Evolutionary conservation across 176 grass and related monocot genomes (phyloP).

Genomic region (Urochloa ruziziensis): DNA sequence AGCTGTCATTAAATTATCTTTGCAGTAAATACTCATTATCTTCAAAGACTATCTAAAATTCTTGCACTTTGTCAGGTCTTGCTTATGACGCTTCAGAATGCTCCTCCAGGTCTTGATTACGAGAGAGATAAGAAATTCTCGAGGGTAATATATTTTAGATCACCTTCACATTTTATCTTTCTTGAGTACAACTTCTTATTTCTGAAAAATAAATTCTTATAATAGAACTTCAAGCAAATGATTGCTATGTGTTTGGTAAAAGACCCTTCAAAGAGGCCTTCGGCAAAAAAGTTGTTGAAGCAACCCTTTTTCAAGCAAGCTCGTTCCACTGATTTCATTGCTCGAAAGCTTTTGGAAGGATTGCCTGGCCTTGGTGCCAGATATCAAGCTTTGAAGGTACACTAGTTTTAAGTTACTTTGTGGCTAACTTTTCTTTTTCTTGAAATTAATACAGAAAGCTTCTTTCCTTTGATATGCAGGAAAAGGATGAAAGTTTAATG

Average conservation of each 20-base stretch:
- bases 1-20: neutral
- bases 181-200: slow-evolving; percentile 12
- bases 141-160: slow-evolving; percentile 56
- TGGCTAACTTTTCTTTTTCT: slow-evolving; percentile 12
- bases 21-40: neutral
- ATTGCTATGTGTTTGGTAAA: slow-evolving; percentile 93
- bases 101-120: slow-evolving; percentile 84
- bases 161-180: neutral
- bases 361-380: slow-evolving; percentile 76
- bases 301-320: slow-evolving; percentile 98
- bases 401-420: slow-evolving; percentile 30
- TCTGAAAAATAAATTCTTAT: slow-evolving; percentile 20
- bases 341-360: slow-evolving; percentile 83
- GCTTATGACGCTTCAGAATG: slow-evolving; percentile 95
- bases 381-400: slow-evolving; percentile 94
- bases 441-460: neutral
- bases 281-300: slow-evolving; percentile 75
- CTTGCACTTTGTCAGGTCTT: slow-evolving; percentile 57
- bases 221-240: slow-evolving; percentile 93
- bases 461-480: slow-evolving; percentile 49
- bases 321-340: slow-evolving; percentile 73
- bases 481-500: slow-evolving; percentile 86
- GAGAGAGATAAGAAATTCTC: slow-evolving; percentile 90
- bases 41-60: neutral
- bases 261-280: slow-evolving; percentile 82